Conservation (phyloP, 2,329 filamentous ascomycete genomes). For the Zymoseptoria tritici region DNA sequence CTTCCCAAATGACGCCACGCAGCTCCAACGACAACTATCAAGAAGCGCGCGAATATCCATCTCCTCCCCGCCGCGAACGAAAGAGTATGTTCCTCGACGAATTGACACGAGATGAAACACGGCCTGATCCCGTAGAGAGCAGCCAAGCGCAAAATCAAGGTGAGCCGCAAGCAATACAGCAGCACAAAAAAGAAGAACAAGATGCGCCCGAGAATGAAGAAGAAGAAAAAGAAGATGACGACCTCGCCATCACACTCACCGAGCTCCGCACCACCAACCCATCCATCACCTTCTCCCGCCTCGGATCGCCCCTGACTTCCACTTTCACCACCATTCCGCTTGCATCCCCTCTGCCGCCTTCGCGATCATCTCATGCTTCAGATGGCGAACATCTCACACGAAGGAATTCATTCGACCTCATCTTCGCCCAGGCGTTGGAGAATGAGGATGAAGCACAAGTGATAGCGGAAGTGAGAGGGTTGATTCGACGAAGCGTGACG, state of each 20-base stretch:
- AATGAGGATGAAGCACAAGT: constrained; percentile 4
- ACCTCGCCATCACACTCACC: constrained; percentile 1
- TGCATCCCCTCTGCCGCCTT: neutral
- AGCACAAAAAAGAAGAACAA: neutral
- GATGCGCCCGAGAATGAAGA: neutral
- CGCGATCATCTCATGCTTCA: neutral
- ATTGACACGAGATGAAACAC: neutral
- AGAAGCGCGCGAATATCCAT: neutral
- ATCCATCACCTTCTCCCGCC: neutral
- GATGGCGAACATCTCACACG: neutral
- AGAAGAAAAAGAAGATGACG: constrained; percentile 2
- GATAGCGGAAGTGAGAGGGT: neutral
- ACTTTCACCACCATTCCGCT: neutral
- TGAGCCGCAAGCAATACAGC: neutral
- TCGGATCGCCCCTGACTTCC: neutral
- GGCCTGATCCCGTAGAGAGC: neutral
- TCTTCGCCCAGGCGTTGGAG: constrained; percentile 1
- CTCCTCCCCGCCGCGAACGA: neutral
- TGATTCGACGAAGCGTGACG: neutral
- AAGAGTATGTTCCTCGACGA: constrained; percentile 9
- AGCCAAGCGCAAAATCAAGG: neutral
- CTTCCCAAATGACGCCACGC: neutral
- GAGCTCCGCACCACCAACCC: neutral
- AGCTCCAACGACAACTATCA: neutral
- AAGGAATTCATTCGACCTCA: constrained; percentile 10